phyloP scores from a whole-genome alignment of 1,284 basidiomycete species.

The Rhodotorula mucilaginosa region DNA sequence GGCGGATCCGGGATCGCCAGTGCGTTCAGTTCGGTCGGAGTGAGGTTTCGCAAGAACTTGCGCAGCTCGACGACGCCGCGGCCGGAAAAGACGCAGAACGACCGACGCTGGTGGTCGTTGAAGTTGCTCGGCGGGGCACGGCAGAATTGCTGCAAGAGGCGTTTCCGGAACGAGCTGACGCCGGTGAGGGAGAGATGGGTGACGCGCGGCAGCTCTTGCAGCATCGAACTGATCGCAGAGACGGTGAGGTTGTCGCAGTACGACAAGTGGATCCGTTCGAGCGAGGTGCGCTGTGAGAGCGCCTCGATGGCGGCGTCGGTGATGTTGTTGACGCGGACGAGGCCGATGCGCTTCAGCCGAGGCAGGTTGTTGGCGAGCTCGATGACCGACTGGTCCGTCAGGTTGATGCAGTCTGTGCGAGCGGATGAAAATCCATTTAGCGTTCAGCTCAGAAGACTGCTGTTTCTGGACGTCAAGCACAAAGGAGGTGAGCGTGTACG shows the following conservation, averaged over 20 bases:
- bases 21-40: slow-evolving; percentile 5
- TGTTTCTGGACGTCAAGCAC: no score
- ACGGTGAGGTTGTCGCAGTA: slow-evolving; percentile 96
- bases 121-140: slow-evolving; percentile 85
- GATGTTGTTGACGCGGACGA: slow-evolving; percentile 85
- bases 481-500: slow-evolving; percentile 21
- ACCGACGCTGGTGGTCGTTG: slow-evolving; percentile 81
- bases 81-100: slow-evolving; percentile 96
- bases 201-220: slow-evolving; percentile 80
- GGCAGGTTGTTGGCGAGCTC: slow-evolving; percentile 79
- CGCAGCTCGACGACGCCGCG: slow-evolving; percentile 82
- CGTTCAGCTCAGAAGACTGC: neutral
- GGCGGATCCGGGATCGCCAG: slow-evolving; percentile 24
- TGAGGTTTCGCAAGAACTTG: slow-evolving; percentile 58
- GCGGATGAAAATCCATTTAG: neutral
- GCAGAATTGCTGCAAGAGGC: slow-evolving; percentile 86
- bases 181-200: slow-evolving; percentile 95
- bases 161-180: slow-evolving; percentile 82
- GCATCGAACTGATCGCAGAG: slow-evolving; percentile 82
- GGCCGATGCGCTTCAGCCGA: slow-evolving; percentile 88
- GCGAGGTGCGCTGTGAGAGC: slow-evolving; percentile 65
- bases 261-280: slow-evolving; percentile 94
- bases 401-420: slow-evolving; percentile 68
- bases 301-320: slow-evolving; percentile 91
- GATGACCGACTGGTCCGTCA: slow-evolving; percentile 92